Conservation (phyloP, 2,329 filamentous ascomycete genomes). For the Zymoseptoria passerinii region DNA sequence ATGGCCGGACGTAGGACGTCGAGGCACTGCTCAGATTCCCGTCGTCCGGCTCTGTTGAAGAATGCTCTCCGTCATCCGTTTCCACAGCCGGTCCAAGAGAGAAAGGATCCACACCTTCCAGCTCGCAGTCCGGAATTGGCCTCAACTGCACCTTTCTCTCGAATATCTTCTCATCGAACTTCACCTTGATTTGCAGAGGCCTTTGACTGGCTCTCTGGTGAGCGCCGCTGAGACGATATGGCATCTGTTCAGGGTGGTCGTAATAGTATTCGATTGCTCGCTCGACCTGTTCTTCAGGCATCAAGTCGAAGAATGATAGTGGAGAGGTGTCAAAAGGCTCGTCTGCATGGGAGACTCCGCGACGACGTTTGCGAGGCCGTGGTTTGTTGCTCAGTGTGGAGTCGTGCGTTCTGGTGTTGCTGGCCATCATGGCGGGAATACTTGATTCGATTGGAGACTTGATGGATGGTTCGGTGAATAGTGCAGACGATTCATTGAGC, state of each 20-base stretch:
- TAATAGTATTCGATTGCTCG: constrained; percentile 1
- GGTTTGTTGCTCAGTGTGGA: neutral
- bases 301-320: constrained; percentile 1
- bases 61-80: neutral
- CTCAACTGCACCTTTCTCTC: neutral
- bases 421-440: neutral
- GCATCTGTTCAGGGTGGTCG: constrained; percentile 2
- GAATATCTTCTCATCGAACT: constrained; percentile 5
- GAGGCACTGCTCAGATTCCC: neutral
- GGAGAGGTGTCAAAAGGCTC: neutral
- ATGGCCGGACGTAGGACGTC: neutral
- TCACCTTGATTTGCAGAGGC: neutral
- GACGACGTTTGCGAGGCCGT: neutral
- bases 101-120: constrained; percentile 2
- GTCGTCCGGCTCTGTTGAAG: neutral
- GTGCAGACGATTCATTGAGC: neutral
- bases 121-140: constrained; percentile 1
- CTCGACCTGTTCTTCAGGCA: neutral
- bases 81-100: neutral
- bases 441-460: no score
- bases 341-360: neutral
- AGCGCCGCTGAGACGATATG: neutral
- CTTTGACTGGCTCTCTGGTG: neutral
- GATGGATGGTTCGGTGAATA: neutral
- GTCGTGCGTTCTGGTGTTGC: neutral